These are phyloP conservation scores for Microcera coccophila DNA, from an alignment of 2,329 filamentous ascomycete genomes.

Conservation along the genomic window DNA sequence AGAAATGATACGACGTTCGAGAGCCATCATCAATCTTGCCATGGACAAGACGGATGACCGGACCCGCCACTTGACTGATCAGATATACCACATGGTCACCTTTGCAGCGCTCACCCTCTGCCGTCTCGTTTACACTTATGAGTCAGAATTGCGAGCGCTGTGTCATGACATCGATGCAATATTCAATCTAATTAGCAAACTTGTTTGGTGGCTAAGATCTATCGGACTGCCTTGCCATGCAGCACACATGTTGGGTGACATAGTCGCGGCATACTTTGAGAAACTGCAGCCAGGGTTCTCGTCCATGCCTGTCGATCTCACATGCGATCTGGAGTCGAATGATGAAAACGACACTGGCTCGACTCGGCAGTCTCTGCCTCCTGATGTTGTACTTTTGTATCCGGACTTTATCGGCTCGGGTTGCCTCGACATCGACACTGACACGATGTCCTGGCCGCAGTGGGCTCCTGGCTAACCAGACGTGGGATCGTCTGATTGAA, in stretches of 20 bases:
- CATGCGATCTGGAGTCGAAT: neutral
- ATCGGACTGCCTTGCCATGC: conserved; percentile 26
- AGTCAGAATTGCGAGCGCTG: conserved; percentile 12
- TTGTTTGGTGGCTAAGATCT: conserved; percentile 22
- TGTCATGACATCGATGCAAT: conserved; percentile 12
- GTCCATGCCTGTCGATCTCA: neutral
- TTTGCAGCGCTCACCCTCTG: conserved; percentile 26
- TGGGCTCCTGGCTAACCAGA: no score
- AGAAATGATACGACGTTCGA: conserved; percentile 23
- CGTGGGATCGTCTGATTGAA: no score
- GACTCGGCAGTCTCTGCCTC: conserved; percentile 2
- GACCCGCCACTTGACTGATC: conserved; percentile 27
- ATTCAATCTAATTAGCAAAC: conserved; percentile 14
- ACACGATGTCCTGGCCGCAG: neutral
- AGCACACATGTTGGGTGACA: conserved; percentile 22
- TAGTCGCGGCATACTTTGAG: conserved; percentile 21
- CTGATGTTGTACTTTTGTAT: conserved; percentile 8
- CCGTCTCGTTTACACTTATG: conserved; percentile 21
- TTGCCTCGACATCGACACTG: neutral
- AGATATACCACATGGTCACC: conserved; percentile 28
- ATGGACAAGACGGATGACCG: conserved; percentile 27
- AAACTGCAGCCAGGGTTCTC: conserved; percentile 17
- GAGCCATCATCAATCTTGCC: conserved; percentile 27
- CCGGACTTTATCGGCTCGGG: conserved; percentile 9
- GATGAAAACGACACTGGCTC: neutral